phyloP scores from a whole-genome alignment of 345 rosid species.

The Eucalyptus shirleyi region DNA sequence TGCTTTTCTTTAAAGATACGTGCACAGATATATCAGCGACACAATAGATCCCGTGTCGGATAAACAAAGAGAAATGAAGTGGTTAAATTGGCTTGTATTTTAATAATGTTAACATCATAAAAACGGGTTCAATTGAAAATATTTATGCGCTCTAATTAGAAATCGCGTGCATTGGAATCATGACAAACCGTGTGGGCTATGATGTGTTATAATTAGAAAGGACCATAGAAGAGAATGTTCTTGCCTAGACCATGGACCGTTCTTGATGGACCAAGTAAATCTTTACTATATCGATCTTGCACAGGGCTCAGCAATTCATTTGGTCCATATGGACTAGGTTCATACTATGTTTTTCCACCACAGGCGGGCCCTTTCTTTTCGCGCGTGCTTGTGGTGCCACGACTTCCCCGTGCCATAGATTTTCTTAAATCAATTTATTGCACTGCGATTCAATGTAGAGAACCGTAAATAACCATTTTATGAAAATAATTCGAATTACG shows the following conservation, averaged over 20 bases:
- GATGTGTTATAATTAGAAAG: background rate
- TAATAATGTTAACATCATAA: background rate
- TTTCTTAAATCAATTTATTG: background rate
- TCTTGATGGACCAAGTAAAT: background rate
- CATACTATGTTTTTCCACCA: background rate
- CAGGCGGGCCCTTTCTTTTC: background rate
- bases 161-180: background rate
- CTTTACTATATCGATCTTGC: background rate
- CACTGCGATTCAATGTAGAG: background rate
- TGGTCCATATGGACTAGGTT: background rate
- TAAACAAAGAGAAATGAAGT: background rate
- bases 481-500: background rate
- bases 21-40: rapidly evolving
- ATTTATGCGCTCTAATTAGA: background rate
- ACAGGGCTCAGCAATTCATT: background rate
- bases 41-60: rapidly evolving
- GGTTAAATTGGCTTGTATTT: background rate
- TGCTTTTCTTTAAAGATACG: background rate
- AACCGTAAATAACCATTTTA: background rate
- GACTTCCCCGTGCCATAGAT: background rate
- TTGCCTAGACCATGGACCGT: background rate
- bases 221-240: background rate
- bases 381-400: background rate
- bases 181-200: background rate
- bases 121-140: background rate